Evolutionary conservation across 2,329 filamentous ascomycete genomes (phyloP), one percentile per base, ranked within the genome.

Genomic region (Paradendryphiella salina): DNA sequence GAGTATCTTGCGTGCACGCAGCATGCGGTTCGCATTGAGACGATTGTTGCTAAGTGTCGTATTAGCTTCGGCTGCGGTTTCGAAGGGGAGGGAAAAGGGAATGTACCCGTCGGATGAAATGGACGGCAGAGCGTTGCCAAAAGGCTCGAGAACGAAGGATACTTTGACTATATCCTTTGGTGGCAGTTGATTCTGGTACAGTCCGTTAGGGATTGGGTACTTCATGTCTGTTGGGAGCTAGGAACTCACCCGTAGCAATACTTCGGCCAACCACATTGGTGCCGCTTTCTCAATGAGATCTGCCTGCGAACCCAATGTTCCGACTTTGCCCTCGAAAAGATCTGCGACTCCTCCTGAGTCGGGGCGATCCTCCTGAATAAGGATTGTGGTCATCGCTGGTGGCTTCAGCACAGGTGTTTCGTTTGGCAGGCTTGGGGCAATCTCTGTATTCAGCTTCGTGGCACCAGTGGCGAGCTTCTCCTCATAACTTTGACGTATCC

Each of bases 21-120:
- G 80, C 94, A 99, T 97, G 47, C 93, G 85, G 69, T 97, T 99
- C 9, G 94, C 94, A 70, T 97, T 99, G 43, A 99, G 80, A 18
- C 94, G 86, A 60, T 92, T 93, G 72, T 93, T 96, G 44, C 87
- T 83, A 56, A 55, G 55, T 39, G 54, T 52, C 46, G 63, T 40
- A 59, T 66, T 65, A 67, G 63, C 60, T 35, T 48, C 50, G 11
- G 60, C 54, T 31, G 65, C 55, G 55, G 56, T 63, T 31, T 70
- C 59, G 49, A 59, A 50, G 36, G 57, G 57, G 36, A 62, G 52
- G 43, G 64, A 47, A 36, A 68, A 54, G 40, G 56, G 59, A 48
- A 72, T 76, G 66, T 77, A 84, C 81, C 79, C 87, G 67, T 96
- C 91, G 3, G 84, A 83, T 26, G 87, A 83, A 41, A 96, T 87